Evolutionary conservation across 1,284 basidiomycete species (phyloP).

Genomic region (Pseudozyma hubeiensis): DNA sequence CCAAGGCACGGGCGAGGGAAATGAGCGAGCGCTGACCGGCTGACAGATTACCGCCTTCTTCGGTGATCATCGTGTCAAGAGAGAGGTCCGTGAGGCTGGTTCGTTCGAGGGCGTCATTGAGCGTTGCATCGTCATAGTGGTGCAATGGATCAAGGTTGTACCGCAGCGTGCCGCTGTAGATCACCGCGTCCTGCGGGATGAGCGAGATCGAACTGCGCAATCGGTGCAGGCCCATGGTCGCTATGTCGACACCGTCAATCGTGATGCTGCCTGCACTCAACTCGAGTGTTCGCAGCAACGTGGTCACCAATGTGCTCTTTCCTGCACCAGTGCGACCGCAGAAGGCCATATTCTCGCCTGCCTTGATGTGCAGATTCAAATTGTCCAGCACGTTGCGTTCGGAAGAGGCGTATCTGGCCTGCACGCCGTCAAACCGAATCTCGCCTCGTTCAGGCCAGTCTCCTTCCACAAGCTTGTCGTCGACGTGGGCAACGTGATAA

Average conservation of each 20-base stretch:
- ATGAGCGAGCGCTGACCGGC: slow-evolving; percentile 78
- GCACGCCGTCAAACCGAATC: slow-evolving; percentile 58
- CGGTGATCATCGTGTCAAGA: slow-evolving; percentile 78
- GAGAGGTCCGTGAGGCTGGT: slow-evolving; percentile 66
- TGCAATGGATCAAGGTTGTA: slow-evolving; percentile 81
- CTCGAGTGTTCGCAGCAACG: slow-evolving; percentile 52
- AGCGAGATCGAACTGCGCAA: slow-evolving; percentile 74
- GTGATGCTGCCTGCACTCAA: slow-evolving; percentile 70
- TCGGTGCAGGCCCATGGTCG: slow-evolving; percentile 75
- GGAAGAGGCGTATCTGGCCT: slow-evolving; percentile 76
- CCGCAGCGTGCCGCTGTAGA: slow-evolving; percentile 77
- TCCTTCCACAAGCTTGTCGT: slow-evolving; percentile 57
- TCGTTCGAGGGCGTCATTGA: slow-evolving; percentile 65
- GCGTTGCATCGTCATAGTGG: slow-evolving; percentile 71
- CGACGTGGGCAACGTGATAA: slow-evolving; percentile 64
- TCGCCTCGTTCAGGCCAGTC: slow-evolving; percentile 59
- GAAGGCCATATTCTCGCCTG: slow-evolving; percentile 59
- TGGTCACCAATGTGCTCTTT: slow-evolving; percentile 42
- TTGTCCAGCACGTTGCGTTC: slow-evolving; percentile 74
- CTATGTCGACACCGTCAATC: slow-evolving; percentile 58
- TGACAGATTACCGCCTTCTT: slow-evolving; percentile 83
- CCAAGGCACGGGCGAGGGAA: slow-evolving; percentile 81
- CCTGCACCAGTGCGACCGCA: slow-evolving; percentile 61
- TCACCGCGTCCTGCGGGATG: slow-evolving; percentile 86
- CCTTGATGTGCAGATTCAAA: slow-evolving; percentile 71